A percentile compares a stretch with the other conserved stretches of the same genome.
phyloP scores from a whole-genome alignment of 2,329 filamentous ascomycete genomes.

The Cladosporium cucumerinum region DNA sequence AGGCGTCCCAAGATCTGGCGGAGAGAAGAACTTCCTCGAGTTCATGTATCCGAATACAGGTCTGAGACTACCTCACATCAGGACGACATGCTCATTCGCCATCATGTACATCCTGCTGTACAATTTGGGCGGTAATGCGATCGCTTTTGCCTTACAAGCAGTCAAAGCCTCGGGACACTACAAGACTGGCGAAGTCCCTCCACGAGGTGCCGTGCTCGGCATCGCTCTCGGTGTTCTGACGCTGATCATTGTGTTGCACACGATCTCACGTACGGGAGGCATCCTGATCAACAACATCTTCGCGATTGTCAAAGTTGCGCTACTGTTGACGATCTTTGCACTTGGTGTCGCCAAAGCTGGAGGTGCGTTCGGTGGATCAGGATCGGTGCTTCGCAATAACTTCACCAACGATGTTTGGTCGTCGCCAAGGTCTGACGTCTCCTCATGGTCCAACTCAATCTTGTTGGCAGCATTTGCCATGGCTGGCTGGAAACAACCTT shows the following conservation, averaged over 20 bases:
- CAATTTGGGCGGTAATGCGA: conserved; percentile 50
- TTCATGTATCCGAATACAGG: conserved; percentile 44
- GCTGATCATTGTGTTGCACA: background rate
- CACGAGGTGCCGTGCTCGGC: conserved; percentile 40
- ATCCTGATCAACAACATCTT: conserved; percentile 48
- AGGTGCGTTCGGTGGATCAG: conserved; percentile 22
- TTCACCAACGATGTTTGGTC: background rate
- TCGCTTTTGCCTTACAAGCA: conserved; percentile 45
- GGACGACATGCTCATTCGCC: conserved; percentile 45
- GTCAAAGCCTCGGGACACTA: conserved; percentile 35
- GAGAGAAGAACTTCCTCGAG: conserved; percentile 51
- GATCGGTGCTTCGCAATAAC: conserved; percentile 19
- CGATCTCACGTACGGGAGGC: background rate
- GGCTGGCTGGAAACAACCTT: conserved; percentile 45
- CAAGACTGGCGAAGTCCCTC: conserved; percentile 18
- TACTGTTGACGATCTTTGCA: conserved; percentile 48
- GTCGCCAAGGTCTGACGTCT: background rate
- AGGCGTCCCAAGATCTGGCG: conserved; percentile 35
- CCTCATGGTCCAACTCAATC: conserved; percentile 41
- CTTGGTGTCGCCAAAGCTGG: conserved; percentile 33
- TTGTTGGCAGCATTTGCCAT: conserved; percentile 44
- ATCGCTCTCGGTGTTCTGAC: conserved; percentile 50
- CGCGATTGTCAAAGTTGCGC: conserved; percentile 48
- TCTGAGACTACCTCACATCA: conserved; percentile 34
- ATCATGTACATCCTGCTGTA: conserved; percentile 47